Base-by-base conservation (phyloP, 805 yeast genomes). In the Brettanomyces sp. region DNA sequence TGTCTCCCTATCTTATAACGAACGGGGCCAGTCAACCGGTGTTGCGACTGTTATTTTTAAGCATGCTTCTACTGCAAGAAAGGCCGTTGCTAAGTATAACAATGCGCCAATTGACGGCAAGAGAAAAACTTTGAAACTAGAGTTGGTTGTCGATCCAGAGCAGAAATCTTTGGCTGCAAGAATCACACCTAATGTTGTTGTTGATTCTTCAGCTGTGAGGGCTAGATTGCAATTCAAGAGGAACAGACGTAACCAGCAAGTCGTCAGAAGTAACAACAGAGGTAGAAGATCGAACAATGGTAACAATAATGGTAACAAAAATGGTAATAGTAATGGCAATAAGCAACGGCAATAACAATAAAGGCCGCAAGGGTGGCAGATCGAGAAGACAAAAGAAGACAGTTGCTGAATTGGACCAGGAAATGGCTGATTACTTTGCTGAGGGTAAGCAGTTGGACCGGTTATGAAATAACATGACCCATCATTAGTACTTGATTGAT, bases 31-130 rank as follows among this genome's bases (percentile, higher is more conserved):
- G 66, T 87, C 95, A 53, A 85, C 85, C 52, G 99, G 99, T 67
- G 78, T 81, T 70, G 96, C 95, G 52, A 88, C 93, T 47, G 77
- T 93, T 58, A 73, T 82, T 48, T 93, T 93, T 73, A 79, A 70
- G 60, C 72, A 73, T 48, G 64, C 77, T 44, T 80, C 81, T 49
- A 74, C 75, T 63, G 98, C 98, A 44, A 68, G 76, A 50, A 73
- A 70, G 58, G 95, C 96, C 43, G 85, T 85, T 58, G 78, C 80
- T 59, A 82, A 81, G 59, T 91, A 83, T 72, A 85, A 91, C 66
- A 91, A 93, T 60, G 91, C 95, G 40, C 90, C 96, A 59, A 85
- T 93, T 57, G 99, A 93, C 62, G 82, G 82, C 46, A 97, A 97
- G 50, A 75, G 80, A 49, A 65, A 77, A 54, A 83, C 74, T 64